Conservation (phyloP, 1,139 yeast genomes). For the Sugiyamaella xylanicola region DNA sequence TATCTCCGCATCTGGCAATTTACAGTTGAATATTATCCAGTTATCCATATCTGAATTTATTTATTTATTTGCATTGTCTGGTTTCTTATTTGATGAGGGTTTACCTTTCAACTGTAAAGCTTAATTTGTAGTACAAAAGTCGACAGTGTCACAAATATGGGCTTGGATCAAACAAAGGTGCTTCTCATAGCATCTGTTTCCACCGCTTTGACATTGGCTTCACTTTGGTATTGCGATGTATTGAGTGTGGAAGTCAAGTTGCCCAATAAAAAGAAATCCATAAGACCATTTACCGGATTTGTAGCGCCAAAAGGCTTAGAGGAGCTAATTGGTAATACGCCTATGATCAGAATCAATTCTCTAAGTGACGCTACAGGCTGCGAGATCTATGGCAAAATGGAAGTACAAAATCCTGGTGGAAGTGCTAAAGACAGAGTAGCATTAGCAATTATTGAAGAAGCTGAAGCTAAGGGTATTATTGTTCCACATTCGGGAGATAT, state of each 20-base stretch:
- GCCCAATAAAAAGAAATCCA: neutral
- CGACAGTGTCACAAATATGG: neutral
- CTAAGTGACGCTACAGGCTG: conserved; percentile 78
- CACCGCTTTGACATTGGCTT: neutral
- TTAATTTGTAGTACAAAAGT: too few species aligned
- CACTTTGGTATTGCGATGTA: conserved; percentile 5
- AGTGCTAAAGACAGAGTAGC: conserved; percentile 96
- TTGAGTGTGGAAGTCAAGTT: neutral
- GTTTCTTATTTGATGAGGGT: too few species aligned
- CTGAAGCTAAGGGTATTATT: conserved; percentile 62
- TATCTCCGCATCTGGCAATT: too few species aligned
- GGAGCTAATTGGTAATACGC: conserved; percentile 85
- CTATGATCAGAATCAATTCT: conserved; percentile 74
- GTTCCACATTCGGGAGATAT: conserved; percentile 63
- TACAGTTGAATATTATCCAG: too few species aligned
- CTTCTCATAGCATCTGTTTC: conserved; percentile 1
- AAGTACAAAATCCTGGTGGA: conserved; percentile 88
- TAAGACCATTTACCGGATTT: neutral
- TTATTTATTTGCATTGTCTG: neutral
- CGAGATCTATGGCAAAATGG: conserved; percentile 83
- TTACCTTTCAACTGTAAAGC: too few species aligned
- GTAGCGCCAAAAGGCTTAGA: conserved; percentile 47
- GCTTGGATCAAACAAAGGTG: neutral
- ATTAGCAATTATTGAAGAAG: conserved; percentile 70
- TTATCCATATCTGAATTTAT: too few species aligned